Evolutionary conservation across 1,284 basidiomycete species (phyloP).

Genomic region (Gymnopus androsaceus): DNA sequence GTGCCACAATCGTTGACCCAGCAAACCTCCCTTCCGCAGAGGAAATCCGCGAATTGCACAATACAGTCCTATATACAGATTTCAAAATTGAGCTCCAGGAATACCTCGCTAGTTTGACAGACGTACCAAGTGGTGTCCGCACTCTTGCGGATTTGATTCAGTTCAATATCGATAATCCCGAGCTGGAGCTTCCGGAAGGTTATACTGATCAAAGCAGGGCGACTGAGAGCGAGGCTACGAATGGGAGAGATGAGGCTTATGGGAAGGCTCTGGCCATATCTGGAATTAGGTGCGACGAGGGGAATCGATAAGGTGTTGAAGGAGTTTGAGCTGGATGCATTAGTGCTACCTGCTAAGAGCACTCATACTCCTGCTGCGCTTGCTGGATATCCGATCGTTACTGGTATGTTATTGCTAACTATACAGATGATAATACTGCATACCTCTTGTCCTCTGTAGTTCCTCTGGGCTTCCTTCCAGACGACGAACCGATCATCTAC

Average conservation of each 20-base stretch:
- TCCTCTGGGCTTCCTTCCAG: slow-evolving; percentile 63
- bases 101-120: slow-evolving; percentile 43
- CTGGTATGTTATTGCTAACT: slow-evolving; percentile 36
- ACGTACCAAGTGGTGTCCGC: slow-evolving; percentile 55
- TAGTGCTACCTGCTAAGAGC: slow-evolving; percentile 57
- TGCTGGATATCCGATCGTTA: slow-evolving; percentile 61
- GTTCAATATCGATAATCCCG: slow-evolving; percentile 52
- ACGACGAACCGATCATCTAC: slow-evolving; percentile 42
- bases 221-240: slow-evolving; percentile 48
- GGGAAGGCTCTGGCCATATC: slow-evolving; percentile 51
- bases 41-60: slow-evolving; percentile 48
- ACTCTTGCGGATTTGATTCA: slow-evolving; percentile 56
- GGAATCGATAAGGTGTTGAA: slow-evolving; percentile 63
- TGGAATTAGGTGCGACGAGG: slow-evolving; percentile 52
- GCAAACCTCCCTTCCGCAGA: slow-evolving; percentile 60
- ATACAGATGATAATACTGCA: background rate
- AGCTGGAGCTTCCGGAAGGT: slow-evolving; percentile 48
- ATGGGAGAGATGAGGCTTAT: slow-evolving; percentile 47
- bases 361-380: slow-evolving; percentile 52
- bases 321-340: slow-evolving; percentile 53
- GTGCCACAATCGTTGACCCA: slow-evolving; percentile 64
- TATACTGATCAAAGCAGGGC: slow-evolving; percentile 51
- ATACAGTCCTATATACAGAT: slow-evolving; percentile 52
- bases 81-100: slow-evolving; percentile 60
- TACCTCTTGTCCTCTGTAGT: slow-evolving; percentile 36